Evolutionary conservation across 2,329 filamentous ascomycete species (phyloP).

Genomic region (Phoma herbarum): DNA sequence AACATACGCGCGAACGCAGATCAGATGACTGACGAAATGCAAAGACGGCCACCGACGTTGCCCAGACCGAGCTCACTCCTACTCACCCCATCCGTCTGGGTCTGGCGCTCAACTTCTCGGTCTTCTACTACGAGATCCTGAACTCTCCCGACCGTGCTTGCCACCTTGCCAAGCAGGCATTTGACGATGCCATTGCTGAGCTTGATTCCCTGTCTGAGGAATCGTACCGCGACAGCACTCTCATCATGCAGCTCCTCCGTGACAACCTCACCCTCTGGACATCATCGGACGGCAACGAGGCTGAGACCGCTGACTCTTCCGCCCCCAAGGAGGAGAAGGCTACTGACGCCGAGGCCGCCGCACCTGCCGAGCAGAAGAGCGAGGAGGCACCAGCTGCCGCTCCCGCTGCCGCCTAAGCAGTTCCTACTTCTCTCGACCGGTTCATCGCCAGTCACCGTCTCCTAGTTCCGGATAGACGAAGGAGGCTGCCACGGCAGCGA

Average conservation of each 20-base stretch:
- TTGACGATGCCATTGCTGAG: conserved; percentile 98
- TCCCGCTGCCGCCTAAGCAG: conserved; percentile 48
- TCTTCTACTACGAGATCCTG: conserved; percentile 99
- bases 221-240: conserved; percentile 97
- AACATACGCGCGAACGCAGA: conserved; percentile 8
- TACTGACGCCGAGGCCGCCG: conserved; percentile 58
- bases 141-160: conserved; percentile 98
- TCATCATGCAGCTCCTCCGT: conserved; percentile 98
- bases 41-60: conserved; percentile 95
- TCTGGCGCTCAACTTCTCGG: conserved; percentile 98
- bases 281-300: conserved; percentile 86
- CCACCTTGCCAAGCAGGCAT: conserved; percentile 98
- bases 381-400: conserved; percentile 47
- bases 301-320: conserved; percentile 67
- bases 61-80: conserved; percentile 95
- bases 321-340: conserved; percentile 71
- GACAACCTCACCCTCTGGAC: conserved; percentile 99
- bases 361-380: conserved; percentile 49
- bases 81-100: conserved; percentile 98
- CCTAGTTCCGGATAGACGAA: conserved; percentile 46
- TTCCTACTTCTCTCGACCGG: conserved; percentile 44
- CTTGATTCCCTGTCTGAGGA: conserved; percentile 97
- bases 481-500: conserved; percentile 48
- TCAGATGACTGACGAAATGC: conserved; percentile 32
- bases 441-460: conserved; percentile 44